Conservation (phyloP, 495 filamentous ascomycete genomes). For the Rhypophila decipiens region DNA sequence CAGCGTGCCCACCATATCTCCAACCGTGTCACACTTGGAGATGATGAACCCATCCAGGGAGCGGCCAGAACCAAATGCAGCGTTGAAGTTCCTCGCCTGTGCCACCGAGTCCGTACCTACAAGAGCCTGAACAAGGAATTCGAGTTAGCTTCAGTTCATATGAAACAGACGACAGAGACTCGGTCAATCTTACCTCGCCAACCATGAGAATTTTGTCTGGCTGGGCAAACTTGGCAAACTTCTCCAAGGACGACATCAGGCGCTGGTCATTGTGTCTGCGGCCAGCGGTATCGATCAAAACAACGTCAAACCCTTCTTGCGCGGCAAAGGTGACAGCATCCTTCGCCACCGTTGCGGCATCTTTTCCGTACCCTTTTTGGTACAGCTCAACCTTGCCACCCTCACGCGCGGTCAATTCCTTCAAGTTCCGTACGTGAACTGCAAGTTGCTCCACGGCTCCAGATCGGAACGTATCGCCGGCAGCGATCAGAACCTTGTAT, state of each 20-base stretch:
- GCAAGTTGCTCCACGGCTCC: conserved; percentile 95
- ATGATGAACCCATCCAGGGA: conserved; percentile 94
- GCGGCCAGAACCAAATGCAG: conserved; percentile 75
- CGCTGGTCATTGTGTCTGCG: conserved; percentile 91
- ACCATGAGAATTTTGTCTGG: conserved; percentile 99
- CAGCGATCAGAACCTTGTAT: conserved; percentile 89
- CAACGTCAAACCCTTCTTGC: conserved; percentile 76
- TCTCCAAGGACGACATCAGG: conserved; percentile 90
- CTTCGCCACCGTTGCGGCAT: conserved; percentile 90
- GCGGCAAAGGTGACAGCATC: conserved; percentile 80
- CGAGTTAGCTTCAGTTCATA: conserved; percentile 7
- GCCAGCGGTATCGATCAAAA: conserved; percentile 93
- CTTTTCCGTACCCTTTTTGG: conserved; percentile 95
- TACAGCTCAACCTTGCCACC: conserved; percentile 82
- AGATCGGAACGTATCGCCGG: conserved; percentile 95
- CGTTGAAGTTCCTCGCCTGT: conserved; percentile 93
- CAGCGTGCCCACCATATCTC: conserved; percentile 95
- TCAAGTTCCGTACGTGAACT: conserved; percentile 86
- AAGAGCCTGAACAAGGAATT: conserved; percentile 49
- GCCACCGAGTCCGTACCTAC: conserved; percentile 92
- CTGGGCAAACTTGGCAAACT: conserved; percentile 90
- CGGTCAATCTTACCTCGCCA: conserved; percentile 56
- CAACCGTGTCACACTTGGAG: conserved; percentile 96
- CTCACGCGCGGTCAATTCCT: conserved; percentile 75
- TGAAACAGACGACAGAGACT: neutral